Percentiles rank a stretch among this genome's conserved stretches.
Evolutionary conservation across 1,139 yeast species (phyloP).

Genomic region (Debaryomyces psychrophilus): DNA sequence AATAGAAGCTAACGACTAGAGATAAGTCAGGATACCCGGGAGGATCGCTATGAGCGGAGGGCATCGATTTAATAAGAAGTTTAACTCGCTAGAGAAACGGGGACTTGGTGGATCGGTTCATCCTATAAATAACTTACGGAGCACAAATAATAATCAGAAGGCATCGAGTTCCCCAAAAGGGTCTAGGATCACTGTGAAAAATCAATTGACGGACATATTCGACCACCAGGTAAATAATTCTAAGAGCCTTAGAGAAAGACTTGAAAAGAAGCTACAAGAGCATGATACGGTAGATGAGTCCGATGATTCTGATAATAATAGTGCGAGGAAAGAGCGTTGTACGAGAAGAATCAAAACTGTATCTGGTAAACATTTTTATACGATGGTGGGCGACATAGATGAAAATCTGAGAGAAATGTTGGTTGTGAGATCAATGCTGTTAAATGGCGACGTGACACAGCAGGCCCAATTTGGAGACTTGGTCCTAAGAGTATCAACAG

Average conservation of each 20-base stretch:
- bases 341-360: background rate
- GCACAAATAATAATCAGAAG: background rate
- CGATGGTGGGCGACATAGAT: background rate
- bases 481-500: slow-evolving; percentile 1
- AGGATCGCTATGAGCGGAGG: slow-evolving; percentile 10
- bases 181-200: background rate
- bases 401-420: background rate
- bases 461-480: slow-evolving; percentile 3
- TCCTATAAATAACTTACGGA: slow-evolving; percentile 9
- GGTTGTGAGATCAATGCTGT: slow-evolving; percentile 3
- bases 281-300: background rate
- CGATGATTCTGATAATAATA: background rate
- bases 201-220: slow-evolving; percentile 8
- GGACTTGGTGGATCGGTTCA: slow-evolving; percentile 11
- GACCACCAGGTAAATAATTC: slow-evolving; percentile 6
- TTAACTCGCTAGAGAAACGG: slow-evolving; percentile 11
- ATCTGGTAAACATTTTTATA: background rate
- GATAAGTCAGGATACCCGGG: background rate
- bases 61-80: slow-evolving; percentile 10
- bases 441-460: background rate
- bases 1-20: background rate
- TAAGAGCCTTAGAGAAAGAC: slow-evolving; percentile 1
- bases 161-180: background rate
- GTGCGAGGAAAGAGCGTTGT: background rate
- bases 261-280: slow-evolving; percentile 3